phyloP scores from a whole-genome alignment of 2,329 filamentous ascomycete genomes.

The Mycogone perniciosa region DNA sequence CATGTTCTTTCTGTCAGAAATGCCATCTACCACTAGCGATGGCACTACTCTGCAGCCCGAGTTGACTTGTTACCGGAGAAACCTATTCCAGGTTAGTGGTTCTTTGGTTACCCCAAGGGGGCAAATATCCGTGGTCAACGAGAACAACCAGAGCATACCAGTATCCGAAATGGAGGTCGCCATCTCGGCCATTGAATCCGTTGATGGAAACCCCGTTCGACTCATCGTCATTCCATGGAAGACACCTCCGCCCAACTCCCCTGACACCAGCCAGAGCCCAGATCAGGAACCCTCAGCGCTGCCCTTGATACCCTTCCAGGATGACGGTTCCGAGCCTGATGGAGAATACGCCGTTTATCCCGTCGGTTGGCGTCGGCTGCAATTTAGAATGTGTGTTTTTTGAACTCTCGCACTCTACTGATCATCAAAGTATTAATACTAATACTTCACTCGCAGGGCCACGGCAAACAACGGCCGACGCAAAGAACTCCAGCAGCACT shows the following conservation, averaged over 20 bases:
- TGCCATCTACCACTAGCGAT: slow-evolving; percentile 57
- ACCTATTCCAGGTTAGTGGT: slow-evolving; percentile 93
- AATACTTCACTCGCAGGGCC: slow-evolving; percentile 46
- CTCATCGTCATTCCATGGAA: slow-evolving; percentile 98
- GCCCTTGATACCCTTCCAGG: slow-evolving; percentile 62
- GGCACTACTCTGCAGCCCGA: slow-evolving; percentile 63
- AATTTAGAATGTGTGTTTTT: slow-evolving; percentile 68
- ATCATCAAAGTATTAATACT: not conserved
- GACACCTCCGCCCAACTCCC: slow-evolving; percentile 74
- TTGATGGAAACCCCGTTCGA: slow-evolving; percentile 85
- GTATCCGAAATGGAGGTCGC: slow-evolving; percentile 79
- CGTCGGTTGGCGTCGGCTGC: slow-evolving; percentile 87
- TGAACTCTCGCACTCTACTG: too few species aligned
- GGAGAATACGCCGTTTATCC: slow-evolving; percentile 86
- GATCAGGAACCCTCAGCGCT: slow-evolving; percentile 86
- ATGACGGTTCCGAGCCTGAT: slow-evolving; percentile 54
- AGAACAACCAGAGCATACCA: slow-evolving; percentile 76
- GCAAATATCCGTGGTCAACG: slow-evolving; percentile 72
- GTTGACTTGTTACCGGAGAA: slow-evolving; percentile 90
- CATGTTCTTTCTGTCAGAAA: slow-evolving; percentile 84
- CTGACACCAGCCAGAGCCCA: slow-evolving; percentile 54
- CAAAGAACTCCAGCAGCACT: slow-evolving; percentile 95
- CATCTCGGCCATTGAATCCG: slow-evolving; percentile 89
- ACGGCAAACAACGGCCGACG: slow-evolving; percentile 93
- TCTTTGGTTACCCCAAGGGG: slow-evolving; percentile 74